Evolutionary conservation across 768 basidiomycete species (phyloP), one percentile per base, ranked within the genome.

Genomic region (Amanita polypyramis): DNA sequence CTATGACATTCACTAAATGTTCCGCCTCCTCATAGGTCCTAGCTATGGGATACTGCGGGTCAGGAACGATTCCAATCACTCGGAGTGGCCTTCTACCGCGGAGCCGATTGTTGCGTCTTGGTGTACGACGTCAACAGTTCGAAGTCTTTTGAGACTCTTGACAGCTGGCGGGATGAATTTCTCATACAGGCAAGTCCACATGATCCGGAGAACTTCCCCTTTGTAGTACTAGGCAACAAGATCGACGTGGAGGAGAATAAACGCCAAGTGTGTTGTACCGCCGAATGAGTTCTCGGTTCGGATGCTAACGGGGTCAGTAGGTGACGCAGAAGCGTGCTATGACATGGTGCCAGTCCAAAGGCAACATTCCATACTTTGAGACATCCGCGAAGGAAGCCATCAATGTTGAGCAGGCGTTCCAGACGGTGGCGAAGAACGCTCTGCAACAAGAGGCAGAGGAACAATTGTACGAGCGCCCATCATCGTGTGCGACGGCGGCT

Each of bases 341-440:
- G 93, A 91, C 95, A 3, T 99, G 96, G 96, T 99, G 96, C 65
- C 94, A 98, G 59, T 85, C 94, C 50, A 98, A 98, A 71, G 95
- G 95, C 62, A 98, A 98, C 67, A 97, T 99, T 54, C 96, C 96
- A 23, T 99, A 98, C 70, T 99, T 98, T 64, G 96, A 99, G 72
- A 98, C 96, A 4, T 99, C 96, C 7, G 96, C 96, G 34, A 99
- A 99, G 69, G 96, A 99, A 67, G 95, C 96, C 9, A 97, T 98
- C 75, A 99, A 99, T 60, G 96, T 99, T 47, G 96, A 99, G 64
- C 95, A 98, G 65, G 96, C 95, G 3, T 99, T 99, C 82, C 94
- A 96, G 67, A 96, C 94, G 1, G 94, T 98, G 48, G 95, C 95
- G n/a, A 95, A 95, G 87, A 98, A 96, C 64, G 96, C 96, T 9